Percentiles rank a stretch among this genome's conserved stretches.
Evolutionary conservation across 2,329 filamentous ascomycete genomes (phyloP).

Genomic region (Venturia oleaginea): DNA sequence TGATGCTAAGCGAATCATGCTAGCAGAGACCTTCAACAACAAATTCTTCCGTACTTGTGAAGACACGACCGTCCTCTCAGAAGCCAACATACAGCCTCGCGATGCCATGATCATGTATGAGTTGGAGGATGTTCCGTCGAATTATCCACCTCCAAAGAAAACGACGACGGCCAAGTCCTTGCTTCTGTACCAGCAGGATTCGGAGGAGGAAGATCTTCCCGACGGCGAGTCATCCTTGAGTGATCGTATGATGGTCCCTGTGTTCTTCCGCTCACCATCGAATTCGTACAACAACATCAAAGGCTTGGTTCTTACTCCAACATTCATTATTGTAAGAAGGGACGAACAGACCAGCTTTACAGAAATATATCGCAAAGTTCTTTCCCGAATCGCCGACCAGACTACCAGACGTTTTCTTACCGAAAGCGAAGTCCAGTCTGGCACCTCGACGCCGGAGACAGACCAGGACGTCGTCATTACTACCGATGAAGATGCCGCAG

Average conservation of each 20-base stretch:
- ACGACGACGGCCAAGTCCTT: constrained; percentile 38
- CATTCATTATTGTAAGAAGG: constrained; percentile 66
- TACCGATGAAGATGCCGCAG: constrained; percentile 52
- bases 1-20: constrained; percentile 57
- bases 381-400: constrained; percentile 66
- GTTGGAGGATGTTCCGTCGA: constrained; percentile 69
- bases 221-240: constrained; percentile 52
- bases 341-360: constrained; percentile 65
- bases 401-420: constrained; percentile 60
- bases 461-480: constrained; percentile 64
- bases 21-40: constrained; percentile 70
- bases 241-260: constrained; percentile 60
- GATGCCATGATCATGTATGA: constrained; percentile 68
- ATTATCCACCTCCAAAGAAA: constrained; percentile 54
- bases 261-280: constrained; percentile 50
- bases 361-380: constrained; percentile 66
- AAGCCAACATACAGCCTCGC: constrained; percentile 53
- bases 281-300: constrained; percentile 26
- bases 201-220: constrained; percentile 31
- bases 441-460: neutral
- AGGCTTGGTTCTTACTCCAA: constrained; percentile 38
- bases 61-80: constrained; percentile 58
- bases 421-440: constrained; percentile 41
- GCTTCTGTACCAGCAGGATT: constrained; percentile 37
- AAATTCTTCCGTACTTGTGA: constrained; percentile 84